Percentiles rank a stretch among this genome's conserved stretches.
Conservation (phyloP, 2,329 filamentous ascomycete genomes). For the Emmonsia crescens region DNA sequence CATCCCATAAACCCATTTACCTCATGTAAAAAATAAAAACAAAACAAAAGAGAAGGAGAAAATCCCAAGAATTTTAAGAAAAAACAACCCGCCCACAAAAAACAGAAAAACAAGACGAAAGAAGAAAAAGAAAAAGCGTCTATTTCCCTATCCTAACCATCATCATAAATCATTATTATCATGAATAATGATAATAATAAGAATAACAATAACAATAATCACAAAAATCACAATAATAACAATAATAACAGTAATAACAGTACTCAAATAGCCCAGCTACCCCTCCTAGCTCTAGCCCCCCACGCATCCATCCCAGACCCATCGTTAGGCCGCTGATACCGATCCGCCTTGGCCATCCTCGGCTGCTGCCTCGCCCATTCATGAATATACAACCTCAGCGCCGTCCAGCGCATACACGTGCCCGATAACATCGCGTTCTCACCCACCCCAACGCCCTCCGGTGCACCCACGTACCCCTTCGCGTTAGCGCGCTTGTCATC, state of each 20-base stretch:
- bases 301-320: conserved; percentile 47
- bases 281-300: conserved; percentile 48
- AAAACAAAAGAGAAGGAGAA: neutral
- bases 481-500: conserved; percentile 58
- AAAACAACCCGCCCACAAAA: neutral
- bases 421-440: conserved; percentile 29
- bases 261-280: conserved; percentile 59
- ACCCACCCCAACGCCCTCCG: conserved; percentile 14
- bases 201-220: neutral
- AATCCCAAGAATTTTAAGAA: neutral
- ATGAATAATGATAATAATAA: neutral
- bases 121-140: neutral
- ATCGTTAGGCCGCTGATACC: neutral
- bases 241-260: neutral
- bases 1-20: too few species aligned
- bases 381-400: conserved; percentile 68
- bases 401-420: conserved; percentile 67
- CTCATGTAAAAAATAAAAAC: neutral
- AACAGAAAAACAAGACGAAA: neutral
- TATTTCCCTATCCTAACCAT: neutral
- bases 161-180: neutral
- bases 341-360: conserved; percentile 49
- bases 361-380: conserved; percentile 90
- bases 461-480: conserved; percentile 59
- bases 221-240: neutral